Evolutionary conservation across 805 yeast species (phyloP), one percentile per base, ranked within the genome.

Genomic region (Dipodascus geniculatus): DNA sequence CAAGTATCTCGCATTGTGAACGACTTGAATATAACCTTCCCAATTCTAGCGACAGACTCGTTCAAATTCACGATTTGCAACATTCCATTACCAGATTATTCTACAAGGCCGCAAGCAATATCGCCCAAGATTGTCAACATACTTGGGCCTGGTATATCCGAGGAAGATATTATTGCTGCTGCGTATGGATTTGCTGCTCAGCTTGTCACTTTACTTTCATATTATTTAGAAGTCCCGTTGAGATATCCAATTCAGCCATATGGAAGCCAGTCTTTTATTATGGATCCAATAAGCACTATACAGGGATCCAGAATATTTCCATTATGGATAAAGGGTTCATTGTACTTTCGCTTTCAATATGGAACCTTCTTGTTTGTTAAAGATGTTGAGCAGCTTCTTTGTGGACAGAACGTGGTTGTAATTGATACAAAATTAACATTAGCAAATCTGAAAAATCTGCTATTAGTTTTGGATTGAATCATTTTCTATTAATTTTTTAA

Each of bases 171-270:
- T 49, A 67, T 74, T 0, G 78, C 74, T 44, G 74, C 81, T 0
- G 73, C 78, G n/a, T 61, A 77, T 23, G 81, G 81, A 1, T 71
- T 71, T 53, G 68, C 75, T 2, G 68, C 75, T 1, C 75, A 75
- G 28, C 59, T 79, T 2, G 69, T 77, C 3, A 60, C 63, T 14
- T 56, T 71, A 23, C 61, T 77, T 2, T 66, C 80, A 3, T 57
- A 58, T 22, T 75, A 78, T 54, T 63, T 79, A 52, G 64, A 63
- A 20, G 68, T 76, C 1, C 72, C 79, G 2, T 61, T 79, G 42
- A 69, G 80, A 47, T 79, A 78, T 56, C 81, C 81, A 0, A 64
- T 77, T 2, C 70, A 71, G 51, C 71, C 72, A 24, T 67, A 68
- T 49, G 82, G 83, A 1, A 73, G 78, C 22, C 72, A 68, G 51